phyloP scores from a whole-genome alignment of 2,329 filamentous ascomycete species.

The Aureobasidium leucospermi region DNA sequence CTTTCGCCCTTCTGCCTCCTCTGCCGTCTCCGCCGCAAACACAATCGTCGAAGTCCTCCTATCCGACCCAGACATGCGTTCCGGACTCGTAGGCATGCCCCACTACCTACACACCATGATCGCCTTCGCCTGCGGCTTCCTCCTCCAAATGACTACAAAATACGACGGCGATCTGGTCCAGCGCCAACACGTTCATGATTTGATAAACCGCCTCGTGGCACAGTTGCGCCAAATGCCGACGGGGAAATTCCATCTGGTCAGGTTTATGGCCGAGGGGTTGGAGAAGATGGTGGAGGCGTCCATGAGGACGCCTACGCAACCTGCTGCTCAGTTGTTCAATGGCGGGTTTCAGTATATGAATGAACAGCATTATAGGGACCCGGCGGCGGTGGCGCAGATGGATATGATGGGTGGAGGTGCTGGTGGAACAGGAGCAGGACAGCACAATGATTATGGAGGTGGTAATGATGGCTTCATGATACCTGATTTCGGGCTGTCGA shows the following conservation, averaged over 20 bases:
- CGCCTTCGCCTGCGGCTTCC: conserved; percentile 46
- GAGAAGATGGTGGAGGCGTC: conserved; percentile 9
- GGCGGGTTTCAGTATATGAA: not conserved
- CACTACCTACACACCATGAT: conserved; percentile 49
- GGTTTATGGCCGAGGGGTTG: conserved; percentile 6
- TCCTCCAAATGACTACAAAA: conserved; percentile 42
- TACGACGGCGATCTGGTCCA: conserved; percentile 23
- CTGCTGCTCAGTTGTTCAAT: not conserved
- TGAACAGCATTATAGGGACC: not conserved
- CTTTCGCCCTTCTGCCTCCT: conserved; percentile 40
- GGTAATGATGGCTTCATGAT: conserved; percentile 6
- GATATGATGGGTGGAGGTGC: not conserved
- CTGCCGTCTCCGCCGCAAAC: conserved; percentile 41
- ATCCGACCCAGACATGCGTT: conserved; percentile 36
- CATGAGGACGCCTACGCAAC: conserved; percentile 2
- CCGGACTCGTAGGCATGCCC: conserved; percentile 39
- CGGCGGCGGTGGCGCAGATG: not conserved
- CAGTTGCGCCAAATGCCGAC: conserved; percentile 10
- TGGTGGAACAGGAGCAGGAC: not conserved
- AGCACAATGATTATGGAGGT: not conserved
- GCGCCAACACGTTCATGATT: not conserved
- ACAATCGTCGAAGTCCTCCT: conserved; percentile 40
- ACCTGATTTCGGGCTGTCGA: conserved; percentile 9
- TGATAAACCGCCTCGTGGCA: not conserved
- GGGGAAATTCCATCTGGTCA: conserved; percentile 2